Conservation (phyloP, 805 yeast species). For the Metschnikowia orientalis region DNA sequence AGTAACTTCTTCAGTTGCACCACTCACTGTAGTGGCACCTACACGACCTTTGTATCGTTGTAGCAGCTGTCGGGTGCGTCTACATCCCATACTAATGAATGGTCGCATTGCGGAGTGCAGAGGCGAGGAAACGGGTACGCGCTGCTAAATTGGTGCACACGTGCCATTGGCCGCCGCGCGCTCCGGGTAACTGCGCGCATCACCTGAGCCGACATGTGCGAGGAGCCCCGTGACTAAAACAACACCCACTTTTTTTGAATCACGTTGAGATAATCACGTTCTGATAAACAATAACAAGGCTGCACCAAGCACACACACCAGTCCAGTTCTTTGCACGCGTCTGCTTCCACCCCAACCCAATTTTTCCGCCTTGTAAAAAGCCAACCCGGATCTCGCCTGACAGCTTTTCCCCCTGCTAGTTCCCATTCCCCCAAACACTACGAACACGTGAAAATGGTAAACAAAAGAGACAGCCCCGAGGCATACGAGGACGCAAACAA, state of each 20-base stretch:
- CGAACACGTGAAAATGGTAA: slow-evolving; percentile 14
- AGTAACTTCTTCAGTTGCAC: too few species aligned
- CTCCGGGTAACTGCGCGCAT: slow-evolving; percentile 22
- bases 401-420: slow-evolving; percentile 1
- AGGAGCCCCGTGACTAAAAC: slow-evolving; percentile 22
- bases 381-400: not conserved
- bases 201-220: slow-evolving; percentile 33
- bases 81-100: too few species aligned
- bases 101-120: too few species aligned
- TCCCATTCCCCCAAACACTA: not conserved
- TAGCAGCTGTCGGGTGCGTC: too few species aligned
- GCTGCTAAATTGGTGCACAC: too few species aligned
- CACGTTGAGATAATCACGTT: slow-evolving; percentile 21
- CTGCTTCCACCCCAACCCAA: slow-evolving; percentile 1
- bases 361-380: not conserved
- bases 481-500: slow-evolving; percentile 15
- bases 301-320: too few species aligned
- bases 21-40: too few species aligned
- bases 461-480: slow-evolving; percentile 16
- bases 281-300: slow-evolving; percentile 9
- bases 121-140: too few species aligned
- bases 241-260: slow-evolving; percentile 15
- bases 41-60: too few species aligned
- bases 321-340: slow-evolving; percentile 7
- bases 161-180: not conserved